Percentiles rank a stretch among this genome's conserved stretches.
phyloP scores from a whole-genome alignment of 768 basidiomycete species.

The Dioszegia crocea region DNA sequence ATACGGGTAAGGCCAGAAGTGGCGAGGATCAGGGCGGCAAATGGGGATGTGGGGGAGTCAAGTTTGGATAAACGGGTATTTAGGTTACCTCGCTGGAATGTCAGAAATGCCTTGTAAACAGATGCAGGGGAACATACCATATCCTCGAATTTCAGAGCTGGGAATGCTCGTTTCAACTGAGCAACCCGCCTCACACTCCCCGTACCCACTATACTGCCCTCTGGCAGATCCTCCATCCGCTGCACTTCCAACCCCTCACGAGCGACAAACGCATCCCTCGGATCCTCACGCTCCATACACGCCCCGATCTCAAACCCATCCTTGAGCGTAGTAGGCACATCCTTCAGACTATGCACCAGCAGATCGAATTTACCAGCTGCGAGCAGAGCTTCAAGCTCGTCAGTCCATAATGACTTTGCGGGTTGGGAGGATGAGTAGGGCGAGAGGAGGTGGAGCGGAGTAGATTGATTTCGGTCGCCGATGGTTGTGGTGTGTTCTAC shows the following conservation, averaged over 20 bases:
- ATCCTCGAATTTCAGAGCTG: slow-evolving; percentile 73
- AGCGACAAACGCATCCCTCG: slow-evolving; percentile 81
- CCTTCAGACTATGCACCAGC: slow-evolving; percentile 88
- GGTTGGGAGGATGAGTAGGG: slow-evolving; percentile 34
- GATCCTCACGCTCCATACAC: slow-evolving; percentile 80
- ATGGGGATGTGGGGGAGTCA: slow-evolving; percentile 73
- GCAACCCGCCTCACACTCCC: slow-evolving; percentile 89
- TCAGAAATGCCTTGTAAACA: slow-evolving; percentile 3
- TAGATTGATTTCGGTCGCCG: slow-evolving; percentile 85
- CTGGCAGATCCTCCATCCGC: slow-evolving; percentile 73
- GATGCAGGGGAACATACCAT: slow-evolving; percentile 62
- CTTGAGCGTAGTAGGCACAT: slow-evolving; percentile 83
- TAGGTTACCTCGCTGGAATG: slow-evolving; percentile 71
- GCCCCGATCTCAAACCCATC: slow-evolving; percentile 79
- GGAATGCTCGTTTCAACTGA: slow-evolving; percentile 74
- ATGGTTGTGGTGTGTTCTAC: slow-evolving; percentile 66
- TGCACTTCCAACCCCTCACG: slow-evolving; percentile 69
- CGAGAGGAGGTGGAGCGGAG: slow-evolving; percentile 77
- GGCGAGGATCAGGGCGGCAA: slow-evolving; percentile 84
- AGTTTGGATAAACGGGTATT: slow-evolving; percentile 89
- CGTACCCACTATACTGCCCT: slow-evolving; percentile 88
- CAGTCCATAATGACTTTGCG: slow-evolving; percentile 74
- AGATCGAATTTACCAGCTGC: slow-evolving; percentile 72
- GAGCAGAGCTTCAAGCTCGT: slow-evolving; percentile 85
- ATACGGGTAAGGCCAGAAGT: slow-evolving; percentile 84